Base-by-base conservation (phyloP, 2,329 filamentous ascomycete species). In the Furcasterigmium furcatum region DNA sequence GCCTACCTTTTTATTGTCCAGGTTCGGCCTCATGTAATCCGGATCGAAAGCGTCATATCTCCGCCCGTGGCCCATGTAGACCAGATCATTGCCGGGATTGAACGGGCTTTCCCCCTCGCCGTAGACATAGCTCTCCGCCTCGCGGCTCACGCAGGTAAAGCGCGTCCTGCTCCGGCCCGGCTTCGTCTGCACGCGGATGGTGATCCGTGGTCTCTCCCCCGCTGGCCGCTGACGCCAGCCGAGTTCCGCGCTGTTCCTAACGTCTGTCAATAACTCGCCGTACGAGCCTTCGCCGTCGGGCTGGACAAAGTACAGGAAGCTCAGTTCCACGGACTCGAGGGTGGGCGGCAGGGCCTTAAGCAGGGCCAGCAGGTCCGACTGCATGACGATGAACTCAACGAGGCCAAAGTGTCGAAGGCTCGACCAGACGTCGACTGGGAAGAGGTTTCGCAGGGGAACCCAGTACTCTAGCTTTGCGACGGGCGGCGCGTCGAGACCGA, bases 391-490 rank as follows among this genome's bases (percentile, higher is more conserved):
- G 12, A 63, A 60, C 4, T 45, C 25, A 1, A 55, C 56, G 9
- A 63, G 49, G 13, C 47, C 50, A 48, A 63, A 62, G 40, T 60
- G 57, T 8, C 46, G 52, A 10, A 64, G 51, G 7, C 46, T 45
- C 4, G 49, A 25, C 58, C 55, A 59, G 5, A 45, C 50, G 2
- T 54, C 47, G 9, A 54, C 25, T 4, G 58, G 56, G 9, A 63
- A 53, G 9, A 64, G 53, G 9, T 29, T 52, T 10, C 44, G 38
- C n/a, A 64, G 42, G 0, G 57, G 49, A 8, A 49, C 22, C 12
- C 39, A 45, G 27, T 46, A 27, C 8, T 44, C n/a, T 5, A 25
- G n/a, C 6, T 40, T 4, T 20, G 9, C 16, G n/a, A 5, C 14
- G 9, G 29, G 20, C 20, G 29, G 20, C 20, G 27, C 10, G 32